Evolutionary conservation across 2,329 filamentous ascomycete species (phyloP).

Genomic region (Lecanoromycetidae sp.): DNA sequence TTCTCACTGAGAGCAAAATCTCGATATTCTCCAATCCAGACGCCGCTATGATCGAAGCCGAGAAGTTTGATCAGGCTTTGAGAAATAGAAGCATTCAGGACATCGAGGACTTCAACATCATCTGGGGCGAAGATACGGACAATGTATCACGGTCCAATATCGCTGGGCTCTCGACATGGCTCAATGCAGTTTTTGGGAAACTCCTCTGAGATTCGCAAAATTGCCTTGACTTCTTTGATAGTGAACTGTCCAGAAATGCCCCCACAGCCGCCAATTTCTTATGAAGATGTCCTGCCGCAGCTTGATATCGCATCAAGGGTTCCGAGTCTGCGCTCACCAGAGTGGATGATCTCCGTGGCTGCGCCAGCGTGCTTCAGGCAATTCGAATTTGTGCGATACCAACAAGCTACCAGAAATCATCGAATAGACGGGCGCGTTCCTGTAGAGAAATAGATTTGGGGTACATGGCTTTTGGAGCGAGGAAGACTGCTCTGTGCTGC

Average conservation of each 20-base stretch:
- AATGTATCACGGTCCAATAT: conserved; percentile 9
- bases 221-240: not conserved
- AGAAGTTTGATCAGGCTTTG: conserved; percentile 23
- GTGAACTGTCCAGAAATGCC: too few species aligned
- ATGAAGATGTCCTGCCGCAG: too few species aligned
- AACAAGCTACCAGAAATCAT: too few species aligned
- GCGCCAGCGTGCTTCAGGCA: too few species aligned
- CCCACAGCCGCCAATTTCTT: too few species aligned
- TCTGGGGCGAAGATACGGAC: conserved; percentile 13
- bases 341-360: too few species aligned
- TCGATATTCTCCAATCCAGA: conserved; percentile 27
- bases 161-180: conserved; percentile 18
- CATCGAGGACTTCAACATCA: conserved; percentile 30
- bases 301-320: too few species aligned
- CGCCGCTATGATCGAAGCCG: conserved; percentile 26
- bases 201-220: not conserved
- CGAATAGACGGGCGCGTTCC: too few species aligned
- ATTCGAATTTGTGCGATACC: too few species aligned
- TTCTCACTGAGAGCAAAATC: conserved; percentile 30
- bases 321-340: too few species aligned
- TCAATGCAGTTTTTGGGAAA: conserved; percentile 20
- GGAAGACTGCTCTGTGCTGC: not conserved
- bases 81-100: conserved; percentile 38
- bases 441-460: too few species aligned
- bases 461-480: too few species aligned